Evolutionary conservation across 2,329 filamentous ascomycete genomes (phyloP), one percentile per base, ranked within the genome.

Genomic region (Colletotrichum musae): DNA sequence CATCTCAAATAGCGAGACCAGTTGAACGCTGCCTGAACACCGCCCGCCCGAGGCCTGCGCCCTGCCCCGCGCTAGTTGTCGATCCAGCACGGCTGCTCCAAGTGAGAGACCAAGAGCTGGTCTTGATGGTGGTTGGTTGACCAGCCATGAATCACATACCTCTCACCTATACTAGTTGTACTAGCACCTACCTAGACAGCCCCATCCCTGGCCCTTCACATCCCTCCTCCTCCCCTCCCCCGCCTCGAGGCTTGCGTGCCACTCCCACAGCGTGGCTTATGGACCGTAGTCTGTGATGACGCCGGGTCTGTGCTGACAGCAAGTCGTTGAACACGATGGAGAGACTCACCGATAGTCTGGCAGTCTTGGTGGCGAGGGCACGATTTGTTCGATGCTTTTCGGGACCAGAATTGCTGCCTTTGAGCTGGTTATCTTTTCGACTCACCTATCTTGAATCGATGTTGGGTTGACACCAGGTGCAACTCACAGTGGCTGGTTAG

Each of bases 1-100:
- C 41, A 51, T 60, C 36, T 60, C 64, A 36, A 51, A 52, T 39
- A 48, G 12, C 36, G 58, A 64, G 56, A 64, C 16, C 21, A 58
- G 39, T n/a, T 54, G 47, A 51, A 58, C 60, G 2, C 21, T 24
- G 21, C 2, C 41, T 18, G 45, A 36, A 7, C 7, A 36, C 32
- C 32, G 32, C 32, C 51, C 36, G 43, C 36, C 32, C 6, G 18
- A 64, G 43, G 58, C 64, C 36, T 64, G 59, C 21, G 58, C 47
- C 45, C 48, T 58, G 39, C 47, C 43, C 28, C 53, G 52, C 65
- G 53, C 65, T 68, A 68, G 28, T 58, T 21, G 65, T 58, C 60
- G 60, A 68, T 64, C 65, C 32, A 58, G 18, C 60, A 36, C 53
- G 47, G 39, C 65, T 57, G 43, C 24, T 18, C 24, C 12, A 26